A percentile compares a stretch with the other conserved stretches of the same genome.
Conservation (phyloP, 2,329 filamentous ascomycete genomes). For the Cladosporium sp. region DNA sequence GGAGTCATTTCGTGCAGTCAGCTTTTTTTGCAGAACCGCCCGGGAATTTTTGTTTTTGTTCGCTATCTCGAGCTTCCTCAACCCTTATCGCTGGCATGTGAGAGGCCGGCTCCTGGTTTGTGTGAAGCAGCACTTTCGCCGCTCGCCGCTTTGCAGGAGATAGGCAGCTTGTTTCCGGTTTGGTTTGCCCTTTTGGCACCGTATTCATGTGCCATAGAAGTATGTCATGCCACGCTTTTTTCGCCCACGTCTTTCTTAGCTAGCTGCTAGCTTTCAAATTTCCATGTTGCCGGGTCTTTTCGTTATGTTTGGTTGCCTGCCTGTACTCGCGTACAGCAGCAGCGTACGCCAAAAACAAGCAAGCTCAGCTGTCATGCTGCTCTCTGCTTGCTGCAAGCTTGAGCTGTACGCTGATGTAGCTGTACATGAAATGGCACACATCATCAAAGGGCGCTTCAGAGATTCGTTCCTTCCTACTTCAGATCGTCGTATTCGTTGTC, state of each 20-base stretch:
- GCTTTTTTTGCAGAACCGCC: background rate
- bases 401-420: too few relatives aligned
- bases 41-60: background rate
- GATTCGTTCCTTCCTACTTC: too few relatives aligned
- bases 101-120: constrained; percentile 14
- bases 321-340: too few relatives aligned
- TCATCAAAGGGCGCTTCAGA: too few relatives aligned
- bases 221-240: constrained; percentile 7
- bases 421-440: too few relatives aligned
- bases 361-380: too few relatives aligned
- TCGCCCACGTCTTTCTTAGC: background rate
- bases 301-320: too few relatives aligned
- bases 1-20: constrained; percentile 23
- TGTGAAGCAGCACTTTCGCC: background rate
- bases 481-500: too few relatives aligned
- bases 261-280: background rate
- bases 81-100: constrained; percentile 22
- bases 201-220: background rate
- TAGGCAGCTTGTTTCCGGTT: background rate
- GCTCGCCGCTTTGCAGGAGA: constrained; percentile 8
- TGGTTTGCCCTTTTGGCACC: too few relatives aligned
- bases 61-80: too few relatives aligned
- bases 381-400: too few relatives aligned
- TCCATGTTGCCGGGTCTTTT: constrained; percentile 3
- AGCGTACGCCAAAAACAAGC: too few relatives aligned